A percentile compares a stretch with the other conserved stretches of the same genome.
phyloP scores from a whole-genome alignment of 108 stramenopile genomes.

The Cyclotella distinguenda region DNA sequence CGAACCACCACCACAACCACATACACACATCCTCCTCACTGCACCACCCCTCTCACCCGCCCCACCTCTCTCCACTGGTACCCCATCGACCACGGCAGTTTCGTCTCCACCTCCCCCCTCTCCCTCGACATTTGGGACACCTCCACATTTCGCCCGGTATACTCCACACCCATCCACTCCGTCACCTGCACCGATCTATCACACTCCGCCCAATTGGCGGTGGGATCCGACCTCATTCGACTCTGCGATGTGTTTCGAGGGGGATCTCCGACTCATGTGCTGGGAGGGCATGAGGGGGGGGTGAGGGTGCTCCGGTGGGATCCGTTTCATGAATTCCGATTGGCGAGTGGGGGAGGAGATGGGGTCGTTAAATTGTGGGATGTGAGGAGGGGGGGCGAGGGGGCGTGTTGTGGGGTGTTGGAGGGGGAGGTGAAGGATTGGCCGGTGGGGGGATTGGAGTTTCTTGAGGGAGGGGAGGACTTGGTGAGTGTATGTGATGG shows the following conservation, averaged over 20 bases:
- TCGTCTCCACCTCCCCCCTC: conserved; percentile 61
- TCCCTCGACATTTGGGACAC: conserved; percentile 79
- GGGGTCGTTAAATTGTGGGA: conserved; percentile 77
- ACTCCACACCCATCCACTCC: conserved; percentile 23
- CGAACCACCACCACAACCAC: conserved; percentile 4
- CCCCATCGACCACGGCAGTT: conserved; percentile 68
- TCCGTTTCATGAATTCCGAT: conserved; percentile 48
- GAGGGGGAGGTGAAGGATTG: conserved; percentile 52
- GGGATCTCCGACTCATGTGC: conserved; percentile 67
- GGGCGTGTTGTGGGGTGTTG: conserved; percentile 62
- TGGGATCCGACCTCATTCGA: conserved; percentile 26
- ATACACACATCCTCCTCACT: conserved; percentile 1
- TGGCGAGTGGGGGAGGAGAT: conserved; percentile 71
- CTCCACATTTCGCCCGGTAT: conserved; percentile 39
- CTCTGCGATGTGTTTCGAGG: conserved; percentile 66
- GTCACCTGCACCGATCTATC: background rate
- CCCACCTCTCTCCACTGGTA: conserved; percentile 70
- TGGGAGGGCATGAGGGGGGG: conserved; percentile 64
- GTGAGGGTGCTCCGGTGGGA: conserved; percentile 68
- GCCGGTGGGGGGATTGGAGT: conserved; percentile 55
- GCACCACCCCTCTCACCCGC: conserved; percentile 46
- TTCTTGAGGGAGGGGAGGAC: conserved; percentile 58
- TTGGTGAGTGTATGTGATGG: conserved; percentile 66
- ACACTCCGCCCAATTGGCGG: background rate
- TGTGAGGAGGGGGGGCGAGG: conserved; percentile 66